Conservation (phyloP, 2,329 filamentous ascomycete genomes). For the Lasiodiplodia theobromae region DNA sequence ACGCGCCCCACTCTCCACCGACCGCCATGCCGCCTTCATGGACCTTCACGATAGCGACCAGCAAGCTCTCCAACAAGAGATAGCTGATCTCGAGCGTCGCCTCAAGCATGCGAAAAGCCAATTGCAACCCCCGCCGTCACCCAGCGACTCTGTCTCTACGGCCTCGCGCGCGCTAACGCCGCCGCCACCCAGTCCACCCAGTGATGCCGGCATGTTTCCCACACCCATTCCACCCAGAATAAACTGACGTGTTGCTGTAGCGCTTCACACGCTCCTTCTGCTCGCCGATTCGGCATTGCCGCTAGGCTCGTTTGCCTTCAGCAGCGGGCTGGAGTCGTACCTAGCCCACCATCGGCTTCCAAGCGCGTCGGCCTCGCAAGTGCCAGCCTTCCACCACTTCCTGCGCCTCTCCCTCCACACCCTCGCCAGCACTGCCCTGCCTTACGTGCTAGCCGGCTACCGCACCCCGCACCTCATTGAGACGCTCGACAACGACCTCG, state of each 20-base stretch:
- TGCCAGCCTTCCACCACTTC: constrained; percentile 67
- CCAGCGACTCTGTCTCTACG: constrained; percentile 26
- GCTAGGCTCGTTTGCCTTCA: constrained; percentile 87
- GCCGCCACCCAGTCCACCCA: constrained; percentile 31
- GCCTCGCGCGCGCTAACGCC: constrained; percentile 22
- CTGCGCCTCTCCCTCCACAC: constrained; percentile 74
- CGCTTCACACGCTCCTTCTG: constrained; percentile 74
- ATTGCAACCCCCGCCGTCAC: constrained; percentile 46
- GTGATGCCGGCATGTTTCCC: constrained; percentile 34
- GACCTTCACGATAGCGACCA: constrained; percentile 34
- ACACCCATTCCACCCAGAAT: neutral
- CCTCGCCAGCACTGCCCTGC: constrained; percentile 74
- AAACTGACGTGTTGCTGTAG: neutral
- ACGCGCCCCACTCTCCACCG: neutral
- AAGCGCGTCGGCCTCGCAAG: constrained; percentile 37
- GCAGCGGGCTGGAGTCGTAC: constrained; percentile 81
- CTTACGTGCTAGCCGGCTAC: constrained; percentile 75
- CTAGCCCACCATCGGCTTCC: constrained; percentile 68
- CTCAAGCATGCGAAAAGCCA: constrained; percentile 56
- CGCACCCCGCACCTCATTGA: constrained; percentile 60
- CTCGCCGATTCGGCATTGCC: constrained; percentile 83
- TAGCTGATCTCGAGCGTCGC: constrained; percentile 63
- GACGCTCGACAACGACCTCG: constrained; percentile 74
- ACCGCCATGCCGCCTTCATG: constrained; percentile 34
- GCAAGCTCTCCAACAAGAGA: constrained; percentile 57